These are phyloP conservation scores for Chaetomidium leptoderma DNA, from an alignment of 495 filamentous ascomycete genomes.

Conservation along the genomic window DNA sequence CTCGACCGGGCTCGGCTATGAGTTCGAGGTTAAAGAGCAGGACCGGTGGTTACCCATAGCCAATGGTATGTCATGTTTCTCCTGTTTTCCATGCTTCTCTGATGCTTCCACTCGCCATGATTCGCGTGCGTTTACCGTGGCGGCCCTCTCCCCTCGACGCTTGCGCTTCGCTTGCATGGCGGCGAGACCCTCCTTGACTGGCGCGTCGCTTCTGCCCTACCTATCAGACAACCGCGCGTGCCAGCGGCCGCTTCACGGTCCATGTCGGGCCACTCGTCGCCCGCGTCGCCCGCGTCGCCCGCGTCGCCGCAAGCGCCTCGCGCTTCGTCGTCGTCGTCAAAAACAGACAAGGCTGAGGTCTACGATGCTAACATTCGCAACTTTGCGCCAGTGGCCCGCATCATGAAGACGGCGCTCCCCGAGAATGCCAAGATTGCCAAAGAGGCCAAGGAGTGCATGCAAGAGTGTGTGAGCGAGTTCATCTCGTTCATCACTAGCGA, in stretches of 20 bases:
- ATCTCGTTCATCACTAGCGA: slow-evolving; percentile 99
- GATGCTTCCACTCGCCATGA: slow-evolving; percentile 32
- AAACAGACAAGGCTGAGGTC: slow-evolving; percentile 45
- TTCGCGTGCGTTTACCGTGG: slow-evolving; percentile 35
- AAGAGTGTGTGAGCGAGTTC: slow-evolving; percentile 99
- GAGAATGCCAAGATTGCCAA: slow-evolving; percentile 99
- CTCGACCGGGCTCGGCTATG: slow-evolving; percentile 60
- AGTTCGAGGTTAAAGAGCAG: slow-evolving; percentile 99
- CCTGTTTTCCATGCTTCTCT: slow-evolving; percentile 39
- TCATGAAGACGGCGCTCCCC: slow-evolving; percentile 95
- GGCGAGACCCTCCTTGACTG: slow-evolving; percentile 37
- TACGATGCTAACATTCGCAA: slow-evolving; percentile 86
- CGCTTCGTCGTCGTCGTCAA: slow-evolving; percentile 36
- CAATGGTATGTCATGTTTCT: slow-evolving; percentile 69
- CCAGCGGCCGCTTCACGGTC: slow-evolving; percentile 19
- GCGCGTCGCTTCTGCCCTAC: slow-evolving; percentile 39
- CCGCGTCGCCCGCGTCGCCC: too few species aligned
- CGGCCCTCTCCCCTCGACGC: slow-evolving; percentile 30
- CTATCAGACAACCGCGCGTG: slow-evolving; percentile 44
- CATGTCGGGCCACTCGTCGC: slow-evolving; percentile 54
- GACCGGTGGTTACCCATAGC: slow-evolving; percentile 99
- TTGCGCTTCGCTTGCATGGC: slow-evolving; percentile 33
- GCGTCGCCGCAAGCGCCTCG: slow-evolving; percentile 43
- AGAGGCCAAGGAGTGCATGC: slow-evolving; percentile 99
- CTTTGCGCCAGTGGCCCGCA: slow-evolving; percentile 91